phyloP scores from a whole-genome alignment of 2,329 filamentous ascomycete species.

The Pyrenophora seminiperda region DNA sequence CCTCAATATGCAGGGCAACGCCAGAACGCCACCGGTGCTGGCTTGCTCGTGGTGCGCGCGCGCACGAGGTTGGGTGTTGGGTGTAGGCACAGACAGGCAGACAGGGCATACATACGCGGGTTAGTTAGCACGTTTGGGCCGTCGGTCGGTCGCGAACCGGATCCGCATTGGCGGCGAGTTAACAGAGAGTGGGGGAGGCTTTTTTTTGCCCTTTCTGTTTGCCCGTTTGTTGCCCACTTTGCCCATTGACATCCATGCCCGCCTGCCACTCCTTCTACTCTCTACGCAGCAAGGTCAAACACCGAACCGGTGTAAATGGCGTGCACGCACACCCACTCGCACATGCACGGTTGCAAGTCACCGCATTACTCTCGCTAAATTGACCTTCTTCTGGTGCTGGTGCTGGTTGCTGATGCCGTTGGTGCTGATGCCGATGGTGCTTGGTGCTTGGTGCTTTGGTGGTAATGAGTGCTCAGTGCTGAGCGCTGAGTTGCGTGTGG shows the following conservation, averaged over 20 bases:
- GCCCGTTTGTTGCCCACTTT: background rate
- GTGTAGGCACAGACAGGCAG: background rate
- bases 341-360: background rate
- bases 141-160: slow-evolving; percentile 11
- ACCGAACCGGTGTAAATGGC: slow-evolving; percentile 3
- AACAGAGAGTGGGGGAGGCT: slow-evolving; percentile 5
- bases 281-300: background rate
- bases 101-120: background rate
- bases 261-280: no score
- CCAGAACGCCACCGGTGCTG: background rate
- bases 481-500: slow-evolving; percentile 1
- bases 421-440: no score
- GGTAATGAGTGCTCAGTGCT: no score
- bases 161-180: slow-evolving; percentile 14
- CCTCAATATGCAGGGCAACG: slow-evolving; percentile 9
- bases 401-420: background rate
- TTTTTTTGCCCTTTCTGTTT: background rate
- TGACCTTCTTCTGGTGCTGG: no score
- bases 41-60: background rate
- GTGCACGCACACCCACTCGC: background rate
- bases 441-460: no score
- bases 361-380: background rate
- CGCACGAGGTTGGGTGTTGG: no score
- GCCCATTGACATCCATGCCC: no score
- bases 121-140: background rate